Percentiles rank a stretch among this genome's conserved stretches.
These are phyloP conservation scores for Zalaria obscura DNA, from an alignment of 2,329 filamentous ascomycete genomes.

Conservation along the genomic window DNA sequence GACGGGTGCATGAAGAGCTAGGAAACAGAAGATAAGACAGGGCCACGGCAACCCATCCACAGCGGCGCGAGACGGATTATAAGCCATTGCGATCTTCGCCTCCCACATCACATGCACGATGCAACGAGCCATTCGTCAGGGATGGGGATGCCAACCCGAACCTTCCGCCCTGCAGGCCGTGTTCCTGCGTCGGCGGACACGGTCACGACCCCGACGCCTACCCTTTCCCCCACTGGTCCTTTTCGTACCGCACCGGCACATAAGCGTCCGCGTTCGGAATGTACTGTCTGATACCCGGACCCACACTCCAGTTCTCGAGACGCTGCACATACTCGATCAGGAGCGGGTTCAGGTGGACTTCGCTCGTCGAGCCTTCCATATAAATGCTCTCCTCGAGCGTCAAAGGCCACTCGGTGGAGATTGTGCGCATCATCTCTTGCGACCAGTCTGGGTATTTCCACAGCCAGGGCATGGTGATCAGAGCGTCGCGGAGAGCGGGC, in stretches of 20 bases:
- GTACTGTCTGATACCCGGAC: constrained; percentile 1
- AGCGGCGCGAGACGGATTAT: too few species aligned
- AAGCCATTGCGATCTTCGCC: too few species aligned
- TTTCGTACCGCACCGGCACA: not conserved
- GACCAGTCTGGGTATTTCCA: constrained; percentile 1
- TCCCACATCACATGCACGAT: too few species aligned
- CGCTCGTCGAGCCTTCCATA: not conserved
- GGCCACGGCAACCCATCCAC: too few species aligned
- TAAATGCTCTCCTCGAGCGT: not conserved
- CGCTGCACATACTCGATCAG: constrained; percentile 1
- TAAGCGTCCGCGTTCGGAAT: constrained; percentile 2
- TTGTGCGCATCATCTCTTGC: not conserved
- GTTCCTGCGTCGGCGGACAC: too few species aligned
- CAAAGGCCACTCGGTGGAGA: constrained; percentile 1
- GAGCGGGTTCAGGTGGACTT: not conserved
- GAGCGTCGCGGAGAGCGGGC: constrained; percentile 2
- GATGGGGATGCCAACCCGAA: too few species aligned
- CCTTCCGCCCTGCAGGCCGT: too few species aligned
- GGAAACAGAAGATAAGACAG: too few species aligned
- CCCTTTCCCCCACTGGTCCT: too few species aligned
- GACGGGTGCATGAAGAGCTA: too few species aligned
- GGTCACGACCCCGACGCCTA: too few species aligned
- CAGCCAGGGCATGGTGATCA: constrained; percentile 1
- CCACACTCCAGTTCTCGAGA: constrained; percentile 2
- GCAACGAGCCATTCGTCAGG: too few species aligned